These are phyloP conservation scores for Phytopythium kandeliae DNA, from an alignment of 352 stramenopile species.

Conservation along the genomic window DNA sequence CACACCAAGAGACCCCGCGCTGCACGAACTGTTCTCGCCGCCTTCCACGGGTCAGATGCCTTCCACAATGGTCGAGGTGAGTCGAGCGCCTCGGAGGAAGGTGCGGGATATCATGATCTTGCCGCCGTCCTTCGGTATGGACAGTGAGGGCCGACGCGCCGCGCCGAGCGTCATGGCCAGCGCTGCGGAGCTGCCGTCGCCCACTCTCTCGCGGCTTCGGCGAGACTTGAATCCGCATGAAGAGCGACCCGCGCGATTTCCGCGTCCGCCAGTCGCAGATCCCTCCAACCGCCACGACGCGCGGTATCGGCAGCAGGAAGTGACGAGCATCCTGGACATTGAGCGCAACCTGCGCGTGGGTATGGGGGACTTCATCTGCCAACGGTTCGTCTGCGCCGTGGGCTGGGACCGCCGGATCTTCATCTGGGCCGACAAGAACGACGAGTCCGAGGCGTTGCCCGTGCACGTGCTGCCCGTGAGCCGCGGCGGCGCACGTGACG, in stretches of 20 bases:
- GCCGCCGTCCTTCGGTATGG: slow-evolving; percentile 50
- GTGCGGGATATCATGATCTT: slow-evolving; percentile 59
- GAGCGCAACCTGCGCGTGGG: slow-evolving; percentile 72
- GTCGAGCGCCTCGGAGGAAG: slow-evolving; percentile 22
- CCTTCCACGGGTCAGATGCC: background rate
- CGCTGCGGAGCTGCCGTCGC: slow-evolving; percentile 36
- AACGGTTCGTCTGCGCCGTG: slow-evolving; percentile 74
- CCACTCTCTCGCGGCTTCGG: slow-evolving; percentile 28
- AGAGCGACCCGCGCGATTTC: background rate
- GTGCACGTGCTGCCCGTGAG: slow-evolving; percentile 45
- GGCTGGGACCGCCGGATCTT: slow-evolving; percentile 83
- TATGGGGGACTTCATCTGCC: slow-evolving; percentile 80
- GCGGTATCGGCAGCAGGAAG: slow-evolving; percentile 65
- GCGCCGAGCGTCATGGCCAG: slow-evolving; percentile 25
- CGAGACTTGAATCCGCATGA: slow-evolving; percentile 1
- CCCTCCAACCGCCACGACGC: slow-evolving; percentile 13
- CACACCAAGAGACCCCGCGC: background rate
- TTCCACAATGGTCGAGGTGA: slow-evolving; percentile 10
- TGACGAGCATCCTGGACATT: slow-evolving; percentile 79
- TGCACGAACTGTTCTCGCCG: background rate
- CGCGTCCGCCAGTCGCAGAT: background rate
- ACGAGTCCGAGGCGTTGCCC: slow-evolving; percentile 60
- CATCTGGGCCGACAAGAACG: slow-evolving; percentile 81
- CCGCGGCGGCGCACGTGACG: slow-evolving; percentile 15
- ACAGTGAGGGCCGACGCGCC: slow-evolving; percentile 39